A percentile compares a stretch with the other conserved stretches of the same genome.
Evolutionary conservation across 371 early-diverging fungal genomes (phyloP).

Genomic region (Mucor sp.): DNA sequence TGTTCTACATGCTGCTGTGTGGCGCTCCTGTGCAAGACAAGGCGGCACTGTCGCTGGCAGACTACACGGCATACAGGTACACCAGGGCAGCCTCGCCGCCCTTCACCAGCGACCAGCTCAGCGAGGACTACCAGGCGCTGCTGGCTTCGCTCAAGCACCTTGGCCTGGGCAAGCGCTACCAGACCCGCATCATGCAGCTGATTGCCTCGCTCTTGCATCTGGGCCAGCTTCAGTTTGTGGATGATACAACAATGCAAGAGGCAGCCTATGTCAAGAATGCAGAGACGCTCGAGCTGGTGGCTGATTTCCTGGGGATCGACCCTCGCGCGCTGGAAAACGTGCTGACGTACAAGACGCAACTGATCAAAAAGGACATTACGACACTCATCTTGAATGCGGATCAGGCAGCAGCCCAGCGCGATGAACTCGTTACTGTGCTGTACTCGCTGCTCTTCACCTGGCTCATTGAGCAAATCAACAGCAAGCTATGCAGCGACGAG

Average conservation of each 20-base stretch:
- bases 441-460: slow-evolving; percentile 87
- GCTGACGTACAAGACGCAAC: slow-evolving; percentile 81
- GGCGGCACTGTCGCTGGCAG: slow-evolving; percentile 28
- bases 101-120: neutral
- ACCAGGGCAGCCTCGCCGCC: slow-evolving; percentile 29
- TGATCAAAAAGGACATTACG: slow-evolving; percentile 81
- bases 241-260: slow-evolving; percentile 58
- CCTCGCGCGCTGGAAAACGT: slow-evolving; percentile 76
- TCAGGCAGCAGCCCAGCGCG: slow-evolving; percentile 76
- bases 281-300: slow-evolving; percentile 73
- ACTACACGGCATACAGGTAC: slow-evolving; percentile 26
- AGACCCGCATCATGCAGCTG: slow-evolving; percentile 80
- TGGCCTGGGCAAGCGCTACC: slow-evolving; percentile 78
- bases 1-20: slow-evolving; percentile 84
- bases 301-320: slow-evolving; percentile 87
- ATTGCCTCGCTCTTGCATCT: slow-evolving; percentile 84
- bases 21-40: slow-evolving; percentile 42
- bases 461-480: slow-evolving; percentile 89
- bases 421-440: slow-evolving; percentile 73
- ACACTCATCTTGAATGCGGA: slow-evolving; percentile 81
- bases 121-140: slow-evolving; percentile 29
- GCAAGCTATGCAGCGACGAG: slow-evolving; percentile 68
- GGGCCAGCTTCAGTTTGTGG: slow-evolving; percentile 83
- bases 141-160: slow-evolving; percentile 73
- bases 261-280: slow-evolving; percentile 72